These are phyloP conservation scores for Ceratonia siliqua DNA, from an alignment of 306 rosid genomes.

Conservation along the genomic window DNA sequence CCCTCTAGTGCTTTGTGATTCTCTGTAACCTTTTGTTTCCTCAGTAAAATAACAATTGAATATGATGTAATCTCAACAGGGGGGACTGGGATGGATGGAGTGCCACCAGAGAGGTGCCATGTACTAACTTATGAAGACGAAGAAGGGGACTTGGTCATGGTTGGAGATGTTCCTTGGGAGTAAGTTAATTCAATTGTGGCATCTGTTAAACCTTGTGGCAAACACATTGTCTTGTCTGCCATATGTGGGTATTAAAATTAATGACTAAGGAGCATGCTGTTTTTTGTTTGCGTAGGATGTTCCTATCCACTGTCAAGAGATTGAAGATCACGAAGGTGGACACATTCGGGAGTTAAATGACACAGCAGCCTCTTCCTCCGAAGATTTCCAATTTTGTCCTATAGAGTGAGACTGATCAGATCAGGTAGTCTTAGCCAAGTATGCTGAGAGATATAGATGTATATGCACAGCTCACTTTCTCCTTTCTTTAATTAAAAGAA, in stretches of 20 bases:
- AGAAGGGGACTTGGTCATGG: slow-evolving; percentile 83
- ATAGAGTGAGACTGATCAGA: slow-evolving; percentile 13
- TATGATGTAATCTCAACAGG: slow-evolving; percentile 39
- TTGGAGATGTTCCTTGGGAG: slow-evolving; percentile 89
- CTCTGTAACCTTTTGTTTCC: background rate
- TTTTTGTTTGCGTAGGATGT: slow-evolving; percentile 54
- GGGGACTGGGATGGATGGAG: slow-evolving; percentile 72
- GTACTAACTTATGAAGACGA: slow-evolving; percentile 83
- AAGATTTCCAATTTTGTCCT: slow-evolving; percentile 22
- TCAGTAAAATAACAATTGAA: background rate
- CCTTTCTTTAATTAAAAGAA: background rate
- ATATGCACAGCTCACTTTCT: slow-evolving; percentile 24
- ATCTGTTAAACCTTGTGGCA: background rate
- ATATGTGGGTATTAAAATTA: background rate
- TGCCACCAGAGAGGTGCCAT: slow-evolving; percentile 60
- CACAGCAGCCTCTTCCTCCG: background rate
- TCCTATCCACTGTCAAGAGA: slow-evolving; percentile 67
- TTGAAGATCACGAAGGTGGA: slow-evolving; percentile 76
- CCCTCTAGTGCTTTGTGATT: background rate
- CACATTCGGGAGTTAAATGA: slow-evolving; percentile 41
- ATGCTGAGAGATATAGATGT: slow-evolving; percentile 25
- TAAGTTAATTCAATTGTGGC: slow-evolving; percentile 40
- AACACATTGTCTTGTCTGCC: background rate
- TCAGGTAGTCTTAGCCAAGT: slow-evolving; percentile 14
- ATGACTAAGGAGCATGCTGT: background rate